Evolutionary conservation across 179 eudicot genomes (phyloP).

Genomic region (Actinidia chinensis): DNA sequence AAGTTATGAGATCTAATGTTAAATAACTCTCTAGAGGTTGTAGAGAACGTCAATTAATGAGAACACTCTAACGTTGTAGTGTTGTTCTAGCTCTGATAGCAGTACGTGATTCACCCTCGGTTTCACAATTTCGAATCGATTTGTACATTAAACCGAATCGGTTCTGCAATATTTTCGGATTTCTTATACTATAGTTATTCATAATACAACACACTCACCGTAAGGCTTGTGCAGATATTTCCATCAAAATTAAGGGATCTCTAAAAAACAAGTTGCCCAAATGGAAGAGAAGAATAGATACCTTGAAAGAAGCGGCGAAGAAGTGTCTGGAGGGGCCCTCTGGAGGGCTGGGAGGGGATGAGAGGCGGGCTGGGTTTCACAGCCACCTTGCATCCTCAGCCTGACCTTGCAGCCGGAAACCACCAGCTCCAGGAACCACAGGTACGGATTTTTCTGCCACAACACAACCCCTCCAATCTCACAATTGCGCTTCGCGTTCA

Average conservation of each 20-base stretch:
- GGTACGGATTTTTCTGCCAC: slow-evolving; percentile 69
- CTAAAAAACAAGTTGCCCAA: background rate
- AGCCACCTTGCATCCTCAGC: slow-evolving; percentile 56
- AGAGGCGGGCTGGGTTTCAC: slow-evolving; percentile 62
- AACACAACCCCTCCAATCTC: slow-evolving; percentile 63
- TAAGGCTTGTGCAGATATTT: too few species aligned
- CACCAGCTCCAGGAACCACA: slow-evolving; percentile 66
- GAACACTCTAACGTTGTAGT: too few species aligned
- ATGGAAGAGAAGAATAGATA: slow-evolving; percentile 7
- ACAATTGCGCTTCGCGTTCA: slow-evolving; percentile 12
- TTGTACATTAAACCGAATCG: too few species aligned
- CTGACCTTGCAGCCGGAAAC: slow-evolving; percentile 59
- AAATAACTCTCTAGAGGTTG: too few species aligned
- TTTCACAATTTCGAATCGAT: too few species aligned
- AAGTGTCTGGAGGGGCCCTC: slow-evolving; percentile 63
- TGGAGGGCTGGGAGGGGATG: slow-evolving; percentile 40
- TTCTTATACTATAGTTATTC: too few species aligned
- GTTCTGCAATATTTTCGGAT: too few species aligned
- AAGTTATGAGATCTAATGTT: too few species aligned
- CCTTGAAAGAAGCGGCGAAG: slow-evolving; percentile 74
- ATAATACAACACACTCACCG: too few species aligned
- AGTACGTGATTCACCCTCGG: too few species aligned
- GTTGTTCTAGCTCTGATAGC: too few species aligned
- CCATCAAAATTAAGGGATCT: background rate
- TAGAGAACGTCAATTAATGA: too few species aligned